These are phyloP conservation scores for Salvia sclarea DNA, from an alignment of 305 asterid genomes.

Conservation along the genomic window DNA sequence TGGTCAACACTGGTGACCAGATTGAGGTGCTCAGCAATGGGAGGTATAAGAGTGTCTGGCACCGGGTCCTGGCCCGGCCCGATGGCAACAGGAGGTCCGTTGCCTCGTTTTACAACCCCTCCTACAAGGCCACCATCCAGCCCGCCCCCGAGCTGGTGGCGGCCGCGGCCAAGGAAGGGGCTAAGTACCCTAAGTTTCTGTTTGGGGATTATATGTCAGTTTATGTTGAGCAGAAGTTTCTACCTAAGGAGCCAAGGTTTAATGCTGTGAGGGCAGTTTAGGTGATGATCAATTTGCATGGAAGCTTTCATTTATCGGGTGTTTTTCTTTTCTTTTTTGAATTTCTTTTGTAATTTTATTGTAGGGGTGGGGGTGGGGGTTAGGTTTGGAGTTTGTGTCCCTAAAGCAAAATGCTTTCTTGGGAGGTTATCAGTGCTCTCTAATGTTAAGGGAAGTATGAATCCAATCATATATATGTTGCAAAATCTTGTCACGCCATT, in stretches of 20 bases:
- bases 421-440: conserved; percentile 4
- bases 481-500: neutral
- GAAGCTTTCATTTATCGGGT: neutral
- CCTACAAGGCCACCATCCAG: conserved; percentile 60
- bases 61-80: conserved; percentile 53
- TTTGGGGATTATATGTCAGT: conserved; percentile 82
- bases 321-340: neutral
- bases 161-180: conserved; percentile 14
- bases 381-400: conserved; percentile 23
- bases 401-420: conserved; percentile 33
- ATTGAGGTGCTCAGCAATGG: conserved; percentile 88
- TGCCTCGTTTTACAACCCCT: conserved; percentile 90
- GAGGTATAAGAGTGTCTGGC: conserved; percentile 91
- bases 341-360: conserved; percentile 6
- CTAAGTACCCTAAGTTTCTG: conserved; percentile 65
- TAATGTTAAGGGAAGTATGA: neutral
- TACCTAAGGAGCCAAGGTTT: conserved; percentile 86
- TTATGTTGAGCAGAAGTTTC: conserved; percentile 72
- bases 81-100: conserved; percentile 70
- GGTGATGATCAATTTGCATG: conserved; percentile 14
- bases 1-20: conserved; percentile 87
- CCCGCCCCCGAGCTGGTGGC: conserved; percentile 49
- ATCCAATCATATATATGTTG: neutral
- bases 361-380: neutral
- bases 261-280: conserved; percentile 62